Percentiles rank a stretch among this genome's conserved stretches.
These are phyloP conservation scores for Solanum hybrid DNA, from an alignment of 305 asterid genomes.

Conservation along the genomic window DNA sequence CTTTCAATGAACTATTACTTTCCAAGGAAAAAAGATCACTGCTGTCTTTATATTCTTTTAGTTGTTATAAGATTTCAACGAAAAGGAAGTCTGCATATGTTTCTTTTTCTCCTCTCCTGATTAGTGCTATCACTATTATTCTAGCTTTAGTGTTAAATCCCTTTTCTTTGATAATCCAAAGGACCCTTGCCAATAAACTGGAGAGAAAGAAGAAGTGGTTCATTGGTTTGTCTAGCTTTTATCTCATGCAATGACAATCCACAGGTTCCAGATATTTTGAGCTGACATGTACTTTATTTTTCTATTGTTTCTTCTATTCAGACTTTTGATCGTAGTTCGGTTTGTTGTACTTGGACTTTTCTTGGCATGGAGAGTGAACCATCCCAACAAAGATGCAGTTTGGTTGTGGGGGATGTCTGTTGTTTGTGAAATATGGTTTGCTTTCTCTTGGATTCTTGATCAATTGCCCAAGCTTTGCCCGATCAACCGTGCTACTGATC, in stretches of 20 bases:
- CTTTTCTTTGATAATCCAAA: neutral
- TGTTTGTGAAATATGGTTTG: constrained; percentile 66
- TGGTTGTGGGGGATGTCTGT: constrained; percentile 81
- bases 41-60: neutral
- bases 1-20: neutral
- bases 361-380: constrained; percentile 48
- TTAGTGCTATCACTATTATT: neutral
- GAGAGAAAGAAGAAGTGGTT: neutral
- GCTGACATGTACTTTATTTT: constrained; percentile 6
- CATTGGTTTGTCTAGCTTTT: neutral
- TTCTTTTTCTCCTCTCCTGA: neutral
- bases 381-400: constrained; percentile 59
- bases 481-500: constrained; percentile 63
- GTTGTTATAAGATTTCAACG: neutral
- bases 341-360: constrained; percentile 56
- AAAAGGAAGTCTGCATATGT: neutral
- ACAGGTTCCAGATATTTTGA: constrained; percentile 5
- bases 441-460: constrained; percentile 77
- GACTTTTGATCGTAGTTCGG: constrained; percentile 48
- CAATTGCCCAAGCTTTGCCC: constrained; percentile 67
- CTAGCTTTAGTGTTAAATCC: neutral
- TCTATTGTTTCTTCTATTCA: constrained; percentile 10
- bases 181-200: neutral
- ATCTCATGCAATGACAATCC: neutral
- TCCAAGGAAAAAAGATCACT: neutral